Evolutionary conservation across 1,284 basidiomycete species (phyloP), one percentile per base, ranked within the genome.

Genomic region (Moesziomyces antarcticus): DNA sequence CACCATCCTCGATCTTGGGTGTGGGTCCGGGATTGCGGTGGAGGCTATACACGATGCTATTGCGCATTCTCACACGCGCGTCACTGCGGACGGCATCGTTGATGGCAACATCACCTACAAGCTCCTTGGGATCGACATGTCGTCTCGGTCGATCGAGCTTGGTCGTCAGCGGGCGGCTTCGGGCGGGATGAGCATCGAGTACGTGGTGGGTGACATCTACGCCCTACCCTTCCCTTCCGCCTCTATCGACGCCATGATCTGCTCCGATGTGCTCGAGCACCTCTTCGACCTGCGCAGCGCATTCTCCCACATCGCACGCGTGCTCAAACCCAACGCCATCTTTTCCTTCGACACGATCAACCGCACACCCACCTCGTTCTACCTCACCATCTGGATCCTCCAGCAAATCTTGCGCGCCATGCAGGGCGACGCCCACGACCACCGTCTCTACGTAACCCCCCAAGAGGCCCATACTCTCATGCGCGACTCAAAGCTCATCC

Each of bases 251-350:
- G 72, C 51, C 21, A 57, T 74, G 44, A 66, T 77, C 46, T 77
- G 72, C 40, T 56, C 50, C 24, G 75, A 77, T 53, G 75, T 77
- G 0, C 60, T 77, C 24, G 72, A 77, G 50, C 75, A 77, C 37
- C 64, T 77, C 1, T 66, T 70, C 33, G 59, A 71, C 47, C 60
- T 77, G 1, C 64, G 57, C 16, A 5, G 14, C 1, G 75, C 75
- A 3, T 63, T 73, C 45, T 1, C 5, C 6, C 55, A 66, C 46
- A 62, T 77, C 35, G 87, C 95, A 83, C 89, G 94, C 20, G 93
- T 97, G 14, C 88, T 99, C 50, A 97, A 96, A 84, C 95, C 94
- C 0, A 94, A 94, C 73, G 96, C 93, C 51, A 91, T 90, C 7
- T 96, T 99, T 83, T 92, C 93, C 8, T 97, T 74, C 27, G 75